A percentile compares a stretch with the other conserved stretches of the same genome.
phyloP scores from a whole-genome alignment of 331 rosid species.

The Stylosanthes scabra region DNA sequence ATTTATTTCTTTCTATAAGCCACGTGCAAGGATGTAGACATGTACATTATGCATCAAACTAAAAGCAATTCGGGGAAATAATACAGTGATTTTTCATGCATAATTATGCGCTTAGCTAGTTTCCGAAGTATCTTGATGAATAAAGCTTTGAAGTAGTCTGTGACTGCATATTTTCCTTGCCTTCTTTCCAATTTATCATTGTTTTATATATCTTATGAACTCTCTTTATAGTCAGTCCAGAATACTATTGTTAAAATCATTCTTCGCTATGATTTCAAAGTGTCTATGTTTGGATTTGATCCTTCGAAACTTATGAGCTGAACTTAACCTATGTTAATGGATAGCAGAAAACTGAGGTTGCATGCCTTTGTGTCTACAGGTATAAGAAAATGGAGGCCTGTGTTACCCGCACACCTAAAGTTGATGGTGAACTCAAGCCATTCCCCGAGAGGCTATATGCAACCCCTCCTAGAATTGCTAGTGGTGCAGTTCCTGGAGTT shows the following conservation, averaged over 20 bases:
- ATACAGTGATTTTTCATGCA: neutral
- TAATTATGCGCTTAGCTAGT: neutral
- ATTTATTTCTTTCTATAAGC: constrained; percentile 19
- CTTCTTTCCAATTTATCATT: constrained; percentile 9
- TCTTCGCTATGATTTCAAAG: neutral
- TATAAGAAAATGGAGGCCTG: constrained; percentile 91
- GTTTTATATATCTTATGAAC: constrained; percentile 12
- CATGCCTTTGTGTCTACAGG: constrained; percentile 54
- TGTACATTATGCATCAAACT: neutral
- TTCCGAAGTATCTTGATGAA: too few species aligned
- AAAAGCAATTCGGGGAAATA: neutral
- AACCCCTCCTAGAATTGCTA: constrained; percentile 79
- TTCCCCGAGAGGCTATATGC: constrained; percentile 84
- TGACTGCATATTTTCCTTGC: neutral
- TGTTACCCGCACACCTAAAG: constrained; percentile 68
- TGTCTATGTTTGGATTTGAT: constrained; percentile 16
- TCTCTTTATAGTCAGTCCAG: neutral
- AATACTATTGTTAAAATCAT: constrained; percentile 3
- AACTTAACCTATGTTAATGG: constrained; percentile 8
- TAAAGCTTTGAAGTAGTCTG: constrained; percentile 1
- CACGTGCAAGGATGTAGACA: neutral
- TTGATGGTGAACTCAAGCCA: constrained; percentile 61
- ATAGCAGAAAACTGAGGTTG: constrained; percentile 18
- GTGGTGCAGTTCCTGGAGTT: constrained; percentile 84
- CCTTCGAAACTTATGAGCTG: constrained; percentile 15